Evolutionary conservation across 2,329 filamentous ascomycete species (phyloP).

Genomic region (Fusarium sp.): DNA sequence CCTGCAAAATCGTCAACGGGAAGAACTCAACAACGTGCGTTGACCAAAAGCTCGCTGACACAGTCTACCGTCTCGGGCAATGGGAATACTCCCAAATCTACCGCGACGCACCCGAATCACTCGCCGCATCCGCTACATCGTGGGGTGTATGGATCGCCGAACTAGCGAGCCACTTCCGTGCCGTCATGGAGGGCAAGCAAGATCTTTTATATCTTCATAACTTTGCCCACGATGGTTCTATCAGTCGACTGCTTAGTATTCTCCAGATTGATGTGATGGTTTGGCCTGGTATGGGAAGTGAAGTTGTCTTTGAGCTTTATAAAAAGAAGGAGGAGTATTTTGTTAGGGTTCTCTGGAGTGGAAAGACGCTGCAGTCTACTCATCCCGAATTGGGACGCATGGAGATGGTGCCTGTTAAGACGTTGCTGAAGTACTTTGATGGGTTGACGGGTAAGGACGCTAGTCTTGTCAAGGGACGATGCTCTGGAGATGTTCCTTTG

Average conservation of each 20-base stretch:
- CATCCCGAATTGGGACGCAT: conserved; percentile 75
- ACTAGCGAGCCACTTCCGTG: conserved; percentile 73
- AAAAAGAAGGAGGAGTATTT: conserved; percentile 60
- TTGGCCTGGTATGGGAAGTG: conserved; percentile 85
- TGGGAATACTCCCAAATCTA: conserved; percentile 87
- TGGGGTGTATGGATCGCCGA: conserved; percentile 83
- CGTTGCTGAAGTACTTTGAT: conserved; percentile 77
- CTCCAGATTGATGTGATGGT: conserved; percentile 79
- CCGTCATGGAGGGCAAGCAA: conserved; percentile 57
- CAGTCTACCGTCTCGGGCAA: conserved; percentile 80
- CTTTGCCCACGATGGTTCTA: conserved; percentile 81
- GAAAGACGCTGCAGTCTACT: conserved; percentile 74
- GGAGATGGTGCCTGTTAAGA: conserved; percentile 77
- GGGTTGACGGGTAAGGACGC: conserved; percentile 71
- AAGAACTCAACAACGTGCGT: conserved; percentile 69
- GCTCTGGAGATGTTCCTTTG: conserved; percentile 27
- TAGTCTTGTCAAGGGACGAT: conserved; percentile 56
- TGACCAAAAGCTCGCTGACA: conserved; percentile 70
- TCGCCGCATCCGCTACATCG: conserved; percentile 70
- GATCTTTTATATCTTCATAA: conserved; percentile 75
- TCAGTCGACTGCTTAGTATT: conserved; percentile 74
- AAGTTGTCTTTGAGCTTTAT: conserved; percentile 82
- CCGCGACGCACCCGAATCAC: conserved; percentile 72
- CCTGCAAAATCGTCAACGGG: conserved; percentile 68
- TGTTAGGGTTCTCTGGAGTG: conserved; percentile 78